A percentile compares a stretch with the other conserved stretches of the same genome.
These are phyloP conservation scores for Boletus rex-veris DNA, from an alignment of 768 basidiomycete species.

Conservation along the genomic window DNA sequence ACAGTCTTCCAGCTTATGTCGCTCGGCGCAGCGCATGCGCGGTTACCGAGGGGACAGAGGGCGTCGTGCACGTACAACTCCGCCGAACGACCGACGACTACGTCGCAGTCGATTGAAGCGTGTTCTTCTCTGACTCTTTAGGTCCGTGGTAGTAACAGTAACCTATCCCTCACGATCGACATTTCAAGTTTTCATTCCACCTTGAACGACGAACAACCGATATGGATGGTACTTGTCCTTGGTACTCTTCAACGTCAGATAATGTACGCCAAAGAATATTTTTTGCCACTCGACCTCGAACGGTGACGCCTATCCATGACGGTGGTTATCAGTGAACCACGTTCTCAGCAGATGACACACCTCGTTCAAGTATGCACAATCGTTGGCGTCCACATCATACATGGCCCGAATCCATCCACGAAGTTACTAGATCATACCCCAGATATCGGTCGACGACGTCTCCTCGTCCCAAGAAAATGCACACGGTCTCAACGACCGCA, in stretches of 20 bases:
- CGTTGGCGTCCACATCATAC: constrained; percentile 22
- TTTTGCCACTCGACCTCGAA: constrained; percentile 39
- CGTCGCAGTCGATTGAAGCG: no score
- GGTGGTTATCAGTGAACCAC: no score
- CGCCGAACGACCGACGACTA: no score
- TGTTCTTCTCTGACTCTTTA: no score
- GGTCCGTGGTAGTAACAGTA: no score
- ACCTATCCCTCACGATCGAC: constrained; percentile 1
- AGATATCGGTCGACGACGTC: constrained; percentile 17
- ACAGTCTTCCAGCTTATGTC: no score
- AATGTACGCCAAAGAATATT: constrained; percentile 46
- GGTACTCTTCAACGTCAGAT: constrained; percentile 37
- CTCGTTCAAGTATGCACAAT: neutral
- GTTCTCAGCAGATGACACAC: neutral
- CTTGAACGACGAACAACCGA: constrained; percentile 5
- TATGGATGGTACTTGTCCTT: constrained; percentile 29
- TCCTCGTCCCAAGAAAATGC: constrained; percentile 20
- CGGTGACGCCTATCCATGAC: constrained; percentile 35
- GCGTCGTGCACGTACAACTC: no score
- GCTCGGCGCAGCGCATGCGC: no score
- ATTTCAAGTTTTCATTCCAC: constrained; percentile 10
- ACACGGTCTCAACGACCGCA: neutral
- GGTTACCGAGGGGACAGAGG: no score
- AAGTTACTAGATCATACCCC: constrained; percentile 4
- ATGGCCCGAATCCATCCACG: constrained; percentile 8